phyloP scores from a whole-genome alignment of 495 filamentous ascomycete species.

The Annulohypoxylon stygium region DNA sequence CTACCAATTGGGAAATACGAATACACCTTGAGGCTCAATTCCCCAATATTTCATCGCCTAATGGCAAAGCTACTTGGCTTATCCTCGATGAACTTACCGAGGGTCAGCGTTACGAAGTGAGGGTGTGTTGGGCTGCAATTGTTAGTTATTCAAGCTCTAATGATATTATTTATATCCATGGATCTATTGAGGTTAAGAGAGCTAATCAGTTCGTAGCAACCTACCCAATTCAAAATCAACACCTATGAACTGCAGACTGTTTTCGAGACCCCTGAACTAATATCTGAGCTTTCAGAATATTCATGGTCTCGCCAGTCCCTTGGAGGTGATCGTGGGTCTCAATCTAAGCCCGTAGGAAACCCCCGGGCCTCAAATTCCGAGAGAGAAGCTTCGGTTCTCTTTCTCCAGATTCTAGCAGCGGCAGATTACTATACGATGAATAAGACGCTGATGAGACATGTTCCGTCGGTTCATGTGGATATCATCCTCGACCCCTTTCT shows the following conservation, averaged over 20 bases:
- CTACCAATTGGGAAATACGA: slow-evolving; percentile 66
- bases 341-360: slow-evolving; percentile 13
- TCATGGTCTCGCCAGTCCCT: slow-evolving; percentile 64
- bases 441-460: slow-evolving; percentile 77
- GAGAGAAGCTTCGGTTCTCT: slow-evolving; percentile 70
- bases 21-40: slow-evolving; percentile 75
- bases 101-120: slow-evolving; percentile 87
- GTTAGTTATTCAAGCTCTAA: slow-evolving; percentile 70
- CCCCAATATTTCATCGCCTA: slow-evolving; percentile 64
- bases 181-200: slow-evolving; percentile 4
- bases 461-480: slow-evolving; percentile 82
- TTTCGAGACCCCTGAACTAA: slow-evolving; percentile 70
- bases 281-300: slow-evolving; percentile 74
- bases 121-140: slow-evolving; percentile 93
- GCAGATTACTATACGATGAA: slow-evolving; percentile 88
- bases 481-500: slow-evolving; percentile 91
- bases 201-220: slow-evolving; percentile 74
- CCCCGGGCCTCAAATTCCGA: slow-evolving; percentile 25
- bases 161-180: background rate
- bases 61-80: slow-evolving; percentile 81
- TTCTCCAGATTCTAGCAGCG: slow-evolving; percentile 79
- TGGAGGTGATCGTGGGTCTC: slow-evolving; percentile 13
- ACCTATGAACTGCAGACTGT: slow-evolving; percentile 70
- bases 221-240: slow-evolving; percentile 80
- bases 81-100: slow-evolving; percentile 80